Evolutionary conservation across 2,329 filamentous ascomycete genomes (phyloP), one percentile per base, ranked within the genome.

Genomic region (Colletotrichum sp.): DNA sequence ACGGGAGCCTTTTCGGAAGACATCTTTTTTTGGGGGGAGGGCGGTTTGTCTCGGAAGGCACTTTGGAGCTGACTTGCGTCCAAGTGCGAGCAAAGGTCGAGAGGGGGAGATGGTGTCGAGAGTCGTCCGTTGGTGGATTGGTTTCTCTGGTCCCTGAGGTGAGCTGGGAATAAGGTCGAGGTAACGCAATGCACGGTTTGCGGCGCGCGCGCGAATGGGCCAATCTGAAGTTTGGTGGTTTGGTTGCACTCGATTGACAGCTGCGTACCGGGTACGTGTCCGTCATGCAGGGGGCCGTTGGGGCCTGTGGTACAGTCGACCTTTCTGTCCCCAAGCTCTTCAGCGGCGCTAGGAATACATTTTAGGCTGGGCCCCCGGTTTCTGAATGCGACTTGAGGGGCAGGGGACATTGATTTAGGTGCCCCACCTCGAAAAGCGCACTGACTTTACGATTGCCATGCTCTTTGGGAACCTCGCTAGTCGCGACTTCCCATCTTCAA

Each of bases 1-100:
- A 52, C 60, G 3, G 72, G 48, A 15, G 61, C 84, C 79, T 88
- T 84, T 78, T 84, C 83, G 75, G 81, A 79, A 15, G 78, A 76
- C 77, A 78, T 78, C 32, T 30, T 75, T 55, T 55, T 43, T 9
- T 13, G 34, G 21, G 34, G 21, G 68, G 76, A 66, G 62, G 26
- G 18, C 15, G 62, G 52, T 38, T 67, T 32, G 62, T 28, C 21
- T 58, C 16, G 34, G 24, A 28, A 36, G 48, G 13, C 12, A 21
- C 28, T 61, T 61, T 34, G 30, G 13, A 32, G 28, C 28, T 61
- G 30, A 52, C 43, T 52, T 21, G 43, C n/a, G n/a, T 21, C n/a
- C n/a, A 52, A 21, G 43, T 13, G 43, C 43, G 43, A 52, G 43
- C 58, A 61, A 61, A 21, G 13, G n/a, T 26, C 26, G n/a, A 48